Evolutionary conservation across 106 monocot genomes (phyloP).

Genomic region (Dioscorea zingiberensis): DNA sequence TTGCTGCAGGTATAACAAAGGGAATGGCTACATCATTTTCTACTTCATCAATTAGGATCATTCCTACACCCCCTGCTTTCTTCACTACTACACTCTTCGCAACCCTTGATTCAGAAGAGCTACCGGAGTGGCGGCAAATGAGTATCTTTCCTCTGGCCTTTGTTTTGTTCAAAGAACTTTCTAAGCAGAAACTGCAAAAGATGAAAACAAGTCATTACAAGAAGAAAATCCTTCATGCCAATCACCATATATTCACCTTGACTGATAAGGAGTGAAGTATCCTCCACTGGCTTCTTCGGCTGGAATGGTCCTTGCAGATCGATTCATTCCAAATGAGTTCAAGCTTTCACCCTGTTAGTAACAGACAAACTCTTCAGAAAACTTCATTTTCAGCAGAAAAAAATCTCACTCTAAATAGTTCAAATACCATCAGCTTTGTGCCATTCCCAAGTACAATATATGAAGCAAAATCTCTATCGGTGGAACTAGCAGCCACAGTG

Average conservation of each 20-base stretch:
- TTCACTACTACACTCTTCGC: slow-evolving; percentile 59
- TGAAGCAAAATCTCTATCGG: slow-evolving; percentile 74
- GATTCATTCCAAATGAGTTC: slow-evolving; percentile 54
- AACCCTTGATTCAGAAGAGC: slow-evolving; percentile 63
- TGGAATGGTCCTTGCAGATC: slow-evolving; percentile 43
- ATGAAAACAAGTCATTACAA: not conserved
- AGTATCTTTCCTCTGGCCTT: slow-evolving; percentile 70
- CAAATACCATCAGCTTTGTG: slow-evolving; percentile 49
- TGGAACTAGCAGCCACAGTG: slow-evolving; percentile 83
- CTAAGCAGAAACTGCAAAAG: slow-evolving; percentile 67
- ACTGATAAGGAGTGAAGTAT: slow-evolving; percentile 82
- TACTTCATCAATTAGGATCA: slow-evolving; percentile 78
- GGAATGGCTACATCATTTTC: slow-evolving; percentile 63
- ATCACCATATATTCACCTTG: slow-evolving; percentile 47
- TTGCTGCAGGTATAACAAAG: slow-evolving; percentile 62
- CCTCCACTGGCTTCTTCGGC: slow-evolving; percentile 76
- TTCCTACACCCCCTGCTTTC: slow-evolving; percentile 76
- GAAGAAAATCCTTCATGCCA: not conserved
- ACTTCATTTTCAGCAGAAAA: not conserved
- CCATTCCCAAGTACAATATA: slow-evolving; percentile 62
- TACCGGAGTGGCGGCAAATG: slow-evolving; percentile 59
- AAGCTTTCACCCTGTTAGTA: slow-evolving; percentile 86
- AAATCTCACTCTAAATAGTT: not conserved
- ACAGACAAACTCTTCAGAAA: slow-evolving; percentile 1
- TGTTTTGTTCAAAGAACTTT: slow-evolving; percentile 75